Conservation (phyloP, 2,329 filamentous ascomycete species). For the Ramularia endophylla region DNA sequence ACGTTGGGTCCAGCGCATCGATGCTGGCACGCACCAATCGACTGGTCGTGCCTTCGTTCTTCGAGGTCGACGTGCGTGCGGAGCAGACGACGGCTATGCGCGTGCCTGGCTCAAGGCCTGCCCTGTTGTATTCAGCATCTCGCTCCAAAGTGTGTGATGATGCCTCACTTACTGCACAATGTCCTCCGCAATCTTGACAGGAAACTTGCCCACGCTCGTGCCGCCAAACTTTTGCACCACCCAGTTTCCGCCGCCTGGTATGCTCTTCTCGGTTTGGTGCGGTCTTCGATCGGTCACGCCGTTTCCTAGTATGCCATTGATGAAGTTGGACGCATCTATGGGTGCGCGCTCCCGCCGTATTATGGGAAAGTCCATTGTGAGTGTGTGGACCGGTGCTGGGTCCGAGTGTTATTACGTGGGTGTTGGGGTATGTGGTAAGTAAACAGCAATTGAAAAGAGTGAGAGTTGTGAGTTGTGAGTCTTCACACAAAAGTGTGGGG, state of each 20-base stretch:
- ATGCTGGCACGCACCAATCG: constrained; percentile 49
- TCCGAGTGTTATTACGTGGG: no score
- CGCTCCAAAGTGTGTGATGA: constrained; percentile 2
- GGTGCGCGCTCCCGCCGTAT: constrained; percentile 16
- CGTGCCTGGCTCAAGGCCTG: constrained; percentile 50
- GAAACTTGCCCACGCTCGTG: constrained; percentile 92
- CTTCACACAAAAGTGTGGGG: no score
- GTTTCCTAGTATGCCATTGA: constrained; percentile 17
- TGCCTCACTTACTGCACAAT: constrained; percentile 52
- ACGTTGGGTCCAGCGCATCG: constrained; percentile 37
- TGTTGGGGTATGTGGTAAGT: no score
- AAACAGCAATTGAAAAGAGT: no score
- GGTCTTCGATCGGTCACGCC: constrained; percentile 30
- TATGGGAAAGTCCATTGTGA: constrained; percentile 20
- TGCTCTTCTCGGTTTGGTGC: constrained; percentile 40
- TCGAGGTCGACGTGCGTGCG: constrained; percentile 88
- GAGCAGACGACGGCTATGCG: constrained; percentile 92
- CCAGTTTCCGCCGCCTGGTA: constrained; percentile 55
- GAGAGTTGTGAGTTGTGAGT: no score
- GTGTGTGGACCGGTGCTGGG: no score
- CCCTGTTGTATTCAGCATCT: constrained; percentile 32
- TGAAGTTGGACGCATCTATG: constrained; percentile 20
- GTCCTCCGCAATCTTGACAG: constrained; percentile 51
- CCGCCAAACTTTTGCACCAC: constrained; percentile 93
- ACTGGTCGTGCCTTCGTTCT: constrained; percentile 91